These are phyloP conservation scores for Clarireedia monteithiana DNA, from an alignment of 2,329 filamentous ascomycete genomes.

Conservation along the genomic window DNA sequence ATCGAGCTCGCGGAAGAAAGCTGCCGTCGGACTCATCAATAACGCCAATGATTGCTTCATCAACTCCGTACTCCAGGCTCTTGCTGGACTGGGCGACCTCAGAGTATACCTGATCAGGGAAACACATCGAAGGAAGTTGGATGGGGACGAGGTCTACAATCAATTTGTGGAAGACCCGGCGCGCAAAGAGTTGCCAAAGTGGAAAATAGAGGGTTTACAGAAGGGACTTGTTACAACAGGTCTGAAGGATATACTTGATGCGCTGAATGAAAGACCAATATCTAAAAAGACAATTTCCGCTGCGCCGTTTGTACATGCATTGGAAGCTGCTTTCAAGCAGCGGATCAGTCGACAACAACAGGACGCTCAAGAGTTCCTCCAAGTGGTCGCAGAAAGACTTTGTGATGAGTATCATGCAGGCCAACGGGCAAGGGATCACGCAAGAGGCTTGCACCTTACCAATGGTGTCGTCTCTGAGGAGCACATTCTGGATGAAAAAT, in stretches of 20 bases:
- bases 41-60: slow-evolving; percentile 95
- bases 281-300: slow-evolving; percentile 91
- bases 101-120: slow-evolving; percentile 89
- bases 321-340: slow-evolving; percentile 82
- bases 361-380: slow-evolving; percentile 94
- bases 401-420: slow-evolving; percentile 93
- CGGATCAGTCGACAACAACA: slow-evolving; percentile 92
- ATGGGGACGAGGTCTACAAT: slow-evolving; percentile 68
- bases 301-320: slow-evolving; percentile 69
- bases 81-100: slow-evolving; percentile 84
- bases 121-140: slow-evolving; percentile 73
- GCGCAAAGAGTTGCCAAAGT: slow-evolving; percentile 41
- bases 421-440: slow-evolving; percentile 58
- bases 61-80: slow-evolving; percentile 89
- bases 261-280: slow-evolving; percentile 86
- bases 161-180: slow-evolving; percentile 46
- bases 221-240: slow-evolving; percentile 76
- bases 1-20: slow-evolving; percentile 58
- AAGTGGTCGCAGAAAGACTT: slow-evolving; percentile 84
- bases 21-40: slow-evolving; percentile 82
- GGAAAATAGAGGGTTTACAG: slow-evolving; percentile 64
- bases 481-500: slow-evolving; percentile 6
- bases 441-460: slow-evolving; percentile 29
- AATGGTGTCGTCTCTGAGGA: slow-evolving; percentile 3
- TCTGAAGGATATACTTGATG: slow-evolving; percentile 86